A percentile compares a stretch with the other conserved stretches of the same genome.
Conservation (phyloP, 2,329 filamentous ascomycete species). For the Amphichorda felina region DNA sequence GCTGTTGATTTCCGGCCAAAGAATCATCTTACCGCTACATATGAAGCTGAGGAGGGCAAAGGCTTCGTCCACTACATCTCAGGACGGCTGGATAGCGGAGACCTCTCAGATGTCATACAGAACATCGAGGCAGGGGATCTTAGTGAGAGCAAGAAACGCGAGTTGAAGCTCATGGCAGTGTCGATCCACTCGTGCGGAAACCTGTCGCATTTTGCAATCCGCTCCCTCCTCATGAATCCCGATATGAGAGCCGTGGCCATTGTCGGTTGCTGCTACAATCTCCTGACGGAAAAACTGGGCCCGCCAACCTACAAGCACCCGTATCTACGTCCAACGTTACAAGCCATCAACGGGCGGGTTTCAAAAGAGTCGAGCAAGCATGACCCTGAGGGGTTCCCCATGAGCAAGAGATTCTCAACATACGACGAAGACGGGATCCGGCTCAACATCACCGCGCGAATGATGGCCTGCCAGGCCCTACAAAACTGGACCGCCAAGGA, state of each 20-base stretch:
- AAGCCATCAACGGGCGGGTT: slow-evolving; percentile 58
- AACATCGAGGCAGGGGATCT: slow-evolving; percentile 33
- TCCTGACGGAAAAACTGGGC: slow-evolving; percentile 80
- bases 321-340: slow-evolving; percentile 55
- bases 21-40: slow-evolving; percentile 35
- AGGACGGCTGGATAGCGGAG: slow-evolving; percentile 60
- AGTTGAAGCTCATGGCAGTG: slow-evolving; percentile 64
- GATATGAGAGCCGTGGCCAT: slow-evolving; percentile 84
- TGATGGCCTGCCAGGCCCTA: slow-evolving; percentile 97
- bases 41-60: slow-evolving; percentile 46
- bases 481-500: slow-evolving; percentile 79
- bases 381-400: slow-evolving; percentile 88
- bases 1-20: slow-evolving; percentile 30
- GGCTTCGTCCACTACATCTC: slow-evolving; percentile 69
- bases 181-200: slow-evolving; percentile 97
- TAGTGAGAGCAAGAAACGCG: slow-evolving; percentile 13
- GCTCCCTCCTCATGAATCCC: slow-evolving; percentile 74
- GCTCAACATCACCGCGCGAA: slow-evolving; percentile 89
- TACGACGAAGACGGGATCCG: slow-evolving; percentile 56
- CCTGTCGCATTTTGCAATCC: slow-evolving; percentile 86
- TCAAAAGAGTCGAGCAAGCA: slow-evolving; percentile 55
- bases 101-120: slow-evolving; percentile 55
- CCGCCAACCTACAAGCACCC: slow-evolving; percentile 80
- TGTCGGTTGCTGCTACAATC: slow-evolving; percentile 96
- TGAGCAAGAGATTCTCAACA: slow-evolving; percentile 60